Base-by-base conservation (phyloP, 2,329 filamentous ascomycete genomes). In the Fonsecaea multimorphosa region DNA sequence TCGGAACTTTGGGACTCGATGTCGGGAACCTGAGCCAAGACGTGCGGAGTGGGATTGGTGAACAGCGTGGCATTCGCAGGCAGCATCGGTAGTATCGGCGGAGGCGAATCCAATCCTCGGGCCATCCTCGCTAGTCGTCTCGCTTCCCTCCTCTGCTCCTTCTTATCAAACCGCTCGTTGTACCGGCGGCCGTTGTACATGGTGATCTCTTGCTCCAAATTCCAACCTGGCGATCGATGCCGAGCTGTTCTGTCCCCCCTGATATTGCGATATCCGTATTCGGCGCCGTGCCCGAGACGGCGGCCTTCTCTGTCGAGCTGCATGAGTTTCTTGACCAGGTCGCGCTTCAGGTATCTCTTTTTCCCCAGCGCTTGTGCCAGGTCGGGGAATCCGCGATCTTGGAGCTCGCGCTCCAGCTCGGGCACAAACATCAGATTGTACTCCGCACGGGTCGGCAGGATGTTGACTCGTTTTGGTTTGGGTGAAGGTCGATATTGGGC, bases 381-480 rank as follows among this genome's bases (percentile, higher is more conserved):
- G 7, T 40, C 16, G 3, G 19, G 11, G 29, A 64, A n/a, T 12
- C 46, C 19, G 46, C 67, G 64, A 27, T 63, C 49, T 27, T 16
- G 22, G 24, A 68, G 34, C 32, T 69, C 67, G 27, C 59, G 58
- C 54, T 53, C 51, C 32, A 69, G 36, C 58, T 69, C 67, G 58
- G 63, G 51, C 29, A 58, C 57, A 29, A 67, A 64, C 67, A 69
- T 69, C 27, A 36, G 34, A 8, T 61, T 58, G 32, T 69, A 69
- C 7, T 64, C 64, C 38, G 51, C 19, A 14, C 32, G 24, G 5
- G 40, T 59, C 6, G 67, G 67, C 12, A 60, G 2, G 11, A 36
- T 14, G 11, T 12, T 34, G 22, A 14, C 8, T 38, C n/a, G 38
- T 38, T 14, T 32, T 46, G 22, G 3, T 38, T 14, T 32, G 32